These are phyloP conservation scores for Discostella stelligeroides DNA, from an alignment of 108 stramenopile species.

Conservation along the genomic window DNA sequence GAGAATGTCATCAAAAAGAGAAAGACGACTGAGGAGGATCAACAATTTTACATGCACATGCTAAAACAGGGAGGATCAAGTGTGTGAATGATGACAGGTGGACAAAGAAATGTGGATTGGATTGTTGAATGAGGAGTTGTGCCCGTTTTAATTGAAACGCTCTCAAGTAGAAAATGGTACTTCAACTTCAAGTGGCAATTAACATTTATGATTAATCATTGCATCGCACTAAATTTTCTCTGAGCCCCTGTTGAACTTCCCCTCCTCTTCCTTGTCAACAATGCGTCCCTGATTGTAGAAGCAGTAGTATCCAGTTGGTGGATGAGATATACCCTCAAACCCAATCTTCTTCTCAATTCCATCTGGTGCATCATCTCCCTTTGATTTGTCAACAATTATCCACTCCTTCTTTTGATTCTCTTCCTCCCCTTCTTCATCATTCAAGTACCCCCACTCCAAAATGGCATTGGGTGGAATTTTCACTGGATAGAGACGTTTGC, in stretches of 20 bases:
- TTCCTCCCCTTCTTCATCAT: slow-evolving; percentile 15
- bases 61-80: slow-evolving; percentile 79
- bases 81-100: slow-evolving; percentile 26
- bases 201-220: too few species aligned
- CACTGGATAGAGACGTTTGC: slow-evolving; percentile 68
- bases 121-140: too few species aligned
- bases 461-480: slow-evolving; percentile 66
- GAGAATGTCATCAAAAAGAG: slow-evolving; percentile 83
- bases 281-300: slow-evolving; percentile 64
- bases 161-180: too few species aligned
- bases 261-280: slow-evolving; percentile 42
- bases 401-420: slow-evolving; percentile 47
- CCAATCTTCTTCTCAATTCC: slow-evolving; percentile 83
- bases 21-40: slow-evolving; percentile 78
- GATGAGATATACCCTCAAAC: slow-evolving; percentile 79
- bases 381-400: slow-evolving; percentile 62
- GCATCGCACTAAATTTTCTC: too few species aligned
- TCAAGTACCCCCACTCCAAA: slow-evolving; percentile 66
- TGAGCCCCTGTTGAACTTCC: not conserved
- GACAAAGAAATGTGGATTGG: too few species aligned
- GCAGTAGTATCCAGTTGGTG: slow-evolving; percentile 72
- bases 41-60: slow-evolving; percentile 79
- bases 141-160: too few species aligned
- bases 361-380: slow-evolving; percentile 37
- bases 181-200: too few species aligned